A percentile compares a stretch with the other conserved stretches of the same genome.
Evolutionary conservation across 805 yeast genomes (phyloP).

Genomic region (Ogataea pignaliae): DNA sequence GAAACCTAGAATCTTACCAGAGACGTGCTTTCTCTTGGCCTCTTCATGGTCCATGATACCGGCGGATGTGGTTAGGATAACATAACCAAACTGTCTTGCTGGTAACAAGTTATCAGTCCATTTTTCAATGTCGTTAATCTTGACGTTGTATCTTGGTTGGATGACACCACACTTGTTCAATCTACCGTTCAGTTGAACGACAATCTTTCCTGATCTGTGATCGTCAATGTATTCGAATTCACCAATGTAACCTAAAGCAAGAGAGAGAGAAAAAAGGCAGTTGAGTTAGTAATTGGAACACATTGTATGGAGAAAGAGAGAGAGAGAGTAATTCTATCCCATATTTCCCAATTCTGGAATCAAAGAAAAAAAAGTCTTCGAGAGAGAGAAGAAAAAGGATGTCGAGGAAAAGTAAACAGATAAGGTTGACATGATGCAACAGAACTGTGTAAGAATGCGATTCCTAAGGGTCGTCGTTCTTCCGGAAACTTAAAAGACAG

Average conservation of each 20-base stretch:
- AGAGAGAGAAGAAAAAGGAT: conserved; percentile 21
- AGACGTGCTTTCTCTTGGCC: conserved; percentile 99
- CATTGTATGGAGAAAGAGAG: too few relatives aligned
- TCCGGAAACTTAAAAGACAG: conserved; percentile 98
- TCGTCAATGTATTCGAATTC: conserved; percentile 98
- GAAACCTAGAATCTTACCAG: conserved; percentile 98
- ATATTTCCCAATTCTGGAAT: background rate
- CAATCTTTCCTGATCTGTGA: conserved; percentile 99
- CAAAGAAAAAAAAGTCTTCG: background rate
- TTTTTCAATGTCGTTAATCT: conserved; percentile 92
- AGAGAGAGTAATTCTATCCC: too few relatives aligned
- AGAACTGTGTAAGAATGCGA: conserved; percentile 64
- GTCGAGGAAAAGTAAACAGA: conserved; percentile 72
- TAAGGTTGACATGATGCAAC: conserved; percentile 30
- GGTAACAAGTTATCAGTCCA: conserved; percentile 99
- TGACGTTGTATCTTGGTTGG: conserved; percentile 98
- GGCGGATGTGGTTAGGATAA: conserved; percentile 97
- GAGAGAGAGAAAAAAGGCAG: background rate
- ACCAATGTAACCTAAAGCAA: conserved; percentile 69
- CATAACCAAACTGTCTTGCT: conserved; percentile 98
- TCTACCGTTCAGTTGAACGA: conserved; percentile 96
- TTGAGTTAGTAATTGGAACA: background rate
- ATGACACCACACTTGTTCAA: conserved; percentile 98
- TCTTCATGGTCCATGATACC: conserved; percentile 99
- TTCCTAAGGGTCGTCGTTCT: conserved; percentile 42